Evolutionary conservation across 1,284 basidiomycete genomes (phyloP).

Genomic region (Serendipita sp.): DNA sequence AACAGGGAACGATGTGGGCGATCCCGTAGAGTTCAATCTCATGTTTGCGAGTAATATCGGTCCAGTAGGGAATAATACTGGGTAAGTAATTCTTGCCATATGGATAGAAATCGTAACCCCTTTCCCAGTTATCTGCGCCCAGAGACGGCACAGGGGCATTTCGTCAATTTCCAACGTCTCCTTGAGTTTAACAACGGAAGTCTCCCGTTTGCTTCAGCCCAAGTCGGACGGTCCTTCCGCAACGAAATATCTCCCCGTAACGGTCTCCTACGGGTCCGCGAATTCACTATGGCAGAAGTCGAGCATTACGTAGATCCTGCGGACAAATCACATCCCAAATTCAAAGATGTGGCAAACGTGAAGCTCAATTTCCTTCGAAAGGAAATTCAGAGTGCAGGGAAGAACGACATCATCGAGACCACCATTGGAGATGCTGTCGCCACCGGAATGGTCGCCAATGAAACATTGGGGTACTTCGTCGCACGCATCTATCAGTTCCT

Average conservation of each 20-base stretch:
- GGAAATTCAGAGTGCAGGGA: slow-evolving; percentile 67
- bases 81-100: slow-evolving; percentile 32
- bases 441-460: slow-evolving; percentile 81
- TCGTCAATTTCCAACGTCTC: slow-evolving; percentile 94
- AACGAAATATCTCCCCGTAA: slow-evolving; percentile 98
- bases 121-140: slow-evolving; percentile 74
- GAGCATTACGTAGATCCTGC: slow-evolving; percentile 96
- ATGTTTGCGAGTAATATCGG: slow-evolving; percentile 98
- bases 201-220: slow-evolving; percentile 92
- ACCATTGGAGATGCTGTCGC: slow-evolving; percentile 82
- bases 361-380: slow-evolving; percentile 71
- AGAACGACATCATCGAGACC: slow-evolving; percentile 52
- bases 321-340: slow-evolving; percentile 80
- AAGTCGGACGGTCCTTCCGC: slow-evolving; percentile 92
- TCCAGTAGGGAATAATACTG: slow-evolving; percentile 93
- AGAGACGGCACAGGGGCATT: slow-evolving; percentile 97
- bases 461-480: slow-evolving; percentile 96
- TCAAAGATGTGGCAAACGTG: slow-evolving; percentile 68
- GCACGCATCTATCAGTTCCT: slow-evolving; percentile 88
- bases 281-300: slow-evolving; percentile 99
- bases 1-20: slow-evolving; percentile 81
- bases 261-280: slow-evolving; percentile 89
- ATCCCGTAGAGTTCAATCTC: slow-evolving; percentile 94
- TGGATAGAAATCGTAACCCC: background rate
- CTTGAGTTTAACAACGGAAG: slow-evolving; percentile 97